Evolutionary conservation across 2,329 filamentous ascomycete species (phyloP).

Genomic region (Fusarium sp.): DNA sequence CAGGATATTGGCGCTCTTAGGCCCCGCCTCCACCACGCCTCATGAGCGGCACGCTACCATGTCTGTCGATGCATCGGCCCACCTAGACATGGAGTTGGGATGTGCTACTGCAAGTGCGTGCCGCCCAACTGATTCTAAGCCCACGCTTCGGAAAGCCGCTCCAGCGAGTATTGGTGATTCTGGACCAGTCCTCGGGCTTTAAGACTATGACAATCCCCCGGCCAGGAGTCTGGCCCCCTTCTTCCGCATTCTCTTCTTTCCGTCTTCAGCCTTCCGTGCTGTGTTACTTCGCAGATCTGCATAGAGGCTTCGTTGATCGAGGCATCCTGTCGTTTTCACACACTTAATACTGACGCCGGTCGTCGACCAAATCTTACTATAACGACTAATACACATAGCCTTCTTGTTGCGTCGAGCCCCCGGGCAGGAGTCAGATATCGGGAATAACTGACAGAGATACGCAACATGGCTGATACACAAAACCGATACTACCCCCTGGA

Average conservation of each 20-base stretch:
- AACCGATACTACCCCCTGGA: slow-evolving; percentile 59
- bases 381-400: slow-evolving; percentile 40
- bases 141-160: slow-evolving; percentile 44
- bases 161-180: slow-evolving; percentile 27
- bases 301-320: slow-evolving; percentile 58
- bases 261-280: slow-evolving; percentile 46
- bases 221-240: slow-evolving; percentile 46
- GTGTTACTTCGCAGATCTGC: slow-evolving; percentile 45
- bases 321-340: slow-evolving; percentile 55
- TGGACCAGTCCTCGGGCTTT: slow-evolving; percentile 39
- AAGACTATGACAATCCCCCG: slow-evolving; percentile 46
- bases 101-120: slow-evolving; percentile 44
- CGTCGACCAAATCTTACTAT: slow-evolving; percentile 47
- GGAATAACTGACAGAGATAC: slow-evolving; percentile 49
- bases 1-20: slow-evolving; percentile 34
- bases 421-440: slow-evolving; percentile 43
- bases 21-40: slow-evolving; percentile 28
- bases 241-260: slow-evolving; percentile 52
- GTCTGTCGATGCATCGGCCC: slow-evolving; percentile 42
- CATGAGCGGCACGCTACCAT: slow-evolving; percentile 24
- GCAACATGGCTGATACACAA: slow-evolving; percentile 61
- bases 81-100: slow-evolving; percentile 36
- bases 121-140: slow-evolving; percentile 30
- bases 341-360: slow-evolving; percentile 51
- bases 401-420: slow-evolving; percentile 30